These are phyloP conservation scores for Corylus americana DNA, from an alignment of 306 rosid genomes.

Conservation along the genomic window DNA sequence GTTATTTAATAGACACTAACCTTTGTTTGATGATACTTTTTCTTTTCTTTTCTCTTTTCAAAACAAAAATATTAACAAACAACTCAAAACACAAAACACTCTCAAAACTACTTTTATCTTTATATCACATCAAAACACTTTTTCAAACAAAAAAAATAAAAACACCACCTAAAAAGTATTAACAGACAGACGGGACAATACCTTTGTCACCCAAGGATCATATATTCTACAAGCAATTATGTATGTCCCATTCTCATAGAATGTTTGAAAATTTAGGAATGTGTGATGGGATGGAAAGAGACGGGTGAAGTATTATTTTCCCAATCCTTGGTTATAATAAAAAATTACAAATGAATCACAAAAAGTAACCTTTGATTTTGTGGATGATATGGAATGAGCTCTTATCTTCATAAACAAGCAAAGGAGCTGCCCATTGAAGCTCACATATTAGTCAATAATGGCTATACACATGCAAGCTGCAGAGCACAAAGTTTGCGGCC, in stretches of 20 bases:
- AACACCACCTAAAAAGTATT: too few relatives aligned
- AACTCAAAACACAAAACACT: too few relatives aligned
- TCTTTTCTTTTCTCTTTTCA: too few relatives aligned
- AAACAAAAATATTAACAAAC: too few relatives aligned
- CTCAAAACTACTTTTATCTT: too few relatives aligned
- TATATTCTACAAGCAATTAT: background rate
- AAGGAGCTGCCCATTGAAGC: background rate
- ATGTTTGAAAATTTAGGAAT: background rate
- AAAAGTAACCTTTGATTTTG: background rate
- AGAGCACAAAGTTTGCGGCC: background rate
- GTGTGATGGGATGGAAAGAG: background rate
- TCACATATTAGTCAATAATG: background rate
- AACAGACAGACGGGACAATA: too few relatives aligned
- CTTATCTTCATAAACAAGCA: background rate
- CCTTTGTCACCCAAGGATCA: background rate
- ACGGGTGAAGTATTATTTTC: background rate
- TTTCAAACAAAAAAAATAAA: too few relatives aligned
- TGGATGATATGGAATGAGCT: background rate
- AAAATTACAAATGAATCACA: background rate
- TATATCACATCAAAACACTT: too few relatives aligned
- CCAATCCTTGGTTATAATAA: background rate
- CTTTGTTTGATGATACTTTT: too few relatives aligned
- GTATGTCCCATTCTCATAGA: background rate
- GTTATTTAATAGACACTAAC: too few relatives aligned
- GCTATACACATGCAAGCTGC: background rate